Evolutionary conservation across 1,139 yeast species (phyloP).

Genomic region (Blastobotrys persicus): DNA sequence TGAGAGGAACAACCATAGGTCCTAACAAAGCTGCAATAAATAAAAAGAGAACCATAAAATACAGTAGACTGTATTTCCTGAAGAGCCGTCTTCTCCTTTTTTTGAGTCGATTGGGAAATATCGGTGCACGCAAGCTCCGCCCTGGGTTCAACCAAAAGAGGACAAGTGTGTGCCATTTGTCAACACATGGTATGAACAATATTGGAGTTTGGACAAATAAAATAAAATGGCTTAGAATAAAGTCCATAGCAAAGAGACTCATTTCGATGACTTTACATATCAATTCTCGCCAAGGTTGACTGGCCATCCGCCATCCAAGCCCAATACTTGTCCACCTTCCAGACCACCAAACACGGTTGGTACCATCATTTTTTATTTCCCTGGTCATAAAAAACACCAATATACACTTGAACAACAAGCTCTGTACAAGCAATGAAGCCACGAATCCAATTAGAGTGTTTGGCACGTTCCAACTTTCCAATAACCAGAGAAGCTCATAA

Average conservation of each 20-base stretch:
- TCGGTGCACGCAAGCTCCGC: constrained; percentile 36
- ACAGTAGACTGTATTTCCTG: constrained; percentile 42
- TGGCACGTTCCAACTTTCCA: constrained; percentile 63
- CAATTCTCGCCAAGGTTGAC: constrained; percentile 70
- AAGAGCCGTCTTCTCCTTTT: constrained; percentile 16
- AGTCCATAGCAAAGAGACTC: constrained; percentile 69
- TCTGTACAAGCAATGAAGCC: constrained; percentile 55
- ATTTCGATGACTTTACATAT: constrained; percentile 67
- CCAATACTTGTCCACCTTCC: constrained; percentile 70
- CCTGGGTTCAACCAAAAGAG: constrained; percentile 79
- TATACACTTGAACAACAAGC: constrained; percentile 48
- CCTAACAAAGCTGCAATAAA: constrained; percentile 35
- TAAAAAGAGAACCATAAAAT: constrained; percentile 41
- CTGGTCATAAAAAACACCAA: constrained; percentile 52
- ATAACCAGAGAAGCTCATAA: constrained; percentile 59
- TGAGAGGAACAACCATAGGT: constrained; percentile 23
- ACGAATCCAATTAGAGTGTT: constrained; percentile 58
- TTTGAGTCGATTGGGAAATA: constrained; percentile 8
- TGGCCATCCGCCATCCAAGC: constrained; percentile 54
- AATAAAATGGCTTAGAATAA: constrained; percentile 62
- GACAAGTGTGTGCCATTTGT: constrained; percentile 75
- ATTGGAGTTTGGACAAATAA: constrained; percentile 61
- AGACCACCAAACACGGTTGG: constrained; percentile 83
- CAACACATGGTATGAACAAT: constrained; percentile 65
- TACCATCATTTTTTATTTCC: constrained; percentile 54